phyloP scores from a whole-genome alignment of 2,329 filamentous ascomycete species.

The Laburnicola sp. region DNA sequence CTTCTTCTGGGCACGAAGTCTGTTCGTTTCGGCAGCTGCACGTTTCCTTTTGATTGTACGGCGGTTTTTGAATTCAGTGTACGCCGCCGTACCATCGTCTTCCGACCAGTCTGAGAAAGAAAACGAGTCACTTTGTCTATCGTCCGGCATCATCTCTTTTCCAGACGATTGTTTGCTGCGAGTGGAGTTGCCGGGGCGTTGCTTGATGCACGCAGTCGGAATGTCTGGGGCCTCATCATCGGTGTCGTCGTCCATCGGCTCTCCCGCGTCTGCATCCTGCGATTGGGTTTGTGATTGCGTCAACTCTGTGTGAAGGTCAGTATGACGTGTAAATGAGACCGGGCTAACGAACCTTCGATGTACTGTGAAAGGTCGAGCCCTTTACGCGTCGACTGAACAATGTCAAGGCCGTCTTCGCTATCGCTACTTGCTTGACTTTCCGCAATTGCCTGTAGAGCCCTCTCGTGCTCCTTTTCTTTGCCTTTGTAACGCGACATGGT shows the following conservation, averaged over 20 bases:
- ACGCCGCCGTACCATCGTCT: constrained; percentile 58
- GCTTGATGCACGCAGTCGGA: neutral
- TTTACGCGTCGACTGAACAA: constrained; percentile 41
- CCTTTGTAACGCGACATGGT: constrained; percentile 22
- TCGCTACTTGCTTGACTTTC: constrained; percentile 40
- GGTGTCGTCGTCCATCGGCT: constrained; percentile 5
- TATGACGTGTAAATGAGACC: neutral
- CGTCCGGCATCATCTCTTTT: neutral
- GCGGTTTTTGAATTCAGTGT: constrained; percentile 66
- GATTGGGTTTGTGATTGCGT: constrained; percentile 33
- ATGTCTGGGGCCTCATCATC: constrained; percentile 17
- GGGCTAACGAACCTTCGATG: constrained; percentile 32
- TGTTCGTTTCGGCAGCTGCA: constrained; percentile 53
- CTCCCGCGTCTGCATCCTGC: constrained; percentile 15
- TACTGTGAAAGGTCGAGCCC: constrained; percentile 38
- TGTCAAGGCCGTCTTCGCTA: constrained; percentile 50
- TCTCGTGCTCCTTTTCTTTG: constrained; percentile 20
- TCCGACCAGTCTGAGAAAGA: constrained; percentile 52
- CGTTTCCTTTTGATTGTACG: constrained; percentile 59
- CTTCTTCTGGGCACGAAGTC: constrained; percentile 53
- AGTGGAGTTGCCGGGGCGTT: neutral
- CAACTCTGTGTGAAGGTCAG: constrained; percentile 25
- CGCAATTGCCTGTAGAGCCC: constrained; percentile 26
- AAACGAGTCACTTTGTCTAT: neutral
- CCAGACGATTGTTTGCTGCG: neutral